A percentile compares a stretch with the other conserved stretches of the same genome.
Evolutionary conservation across 2,329 filamentous ascomycete genomes (phyloP).

Genomic region (Aspergillus sp.): DNA sequence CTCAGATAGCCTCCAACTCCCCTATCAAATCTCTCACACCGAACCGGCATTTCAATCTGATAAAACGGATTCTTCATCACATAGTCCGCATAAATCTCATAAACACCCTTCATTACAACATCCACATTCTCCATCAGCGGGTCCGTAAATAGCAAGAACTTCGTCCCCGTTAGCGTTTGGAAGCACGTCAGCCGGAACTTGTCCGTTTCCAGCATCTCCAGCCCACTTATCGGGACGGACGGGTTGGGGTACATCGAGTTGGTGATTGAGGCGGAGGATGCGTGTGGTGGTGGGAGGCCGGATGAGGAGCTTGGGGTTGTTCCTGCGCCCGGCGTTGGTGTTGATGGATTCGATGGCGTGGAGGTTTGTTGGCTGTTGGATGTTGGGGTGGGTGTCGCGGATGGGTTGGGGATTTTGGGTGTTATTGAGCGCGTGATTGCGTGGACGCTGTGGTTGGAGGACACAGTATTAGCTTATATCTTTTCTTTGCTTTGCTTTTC

Average conservation of each 20-base stretch:
- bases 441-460: conserved; percentile 52
- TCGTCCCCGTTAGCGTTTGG: conserved; percentile 88
- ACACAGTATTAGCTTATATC: not conserved
- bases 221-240: conserved; percentile 55
- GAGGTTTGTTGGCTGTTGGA: not conserved
- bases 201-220: conserved; percentile 90
- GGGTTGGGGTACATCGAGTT: conserved; percentile 32
- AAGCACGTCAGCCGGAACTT: conserved; percentile 97
- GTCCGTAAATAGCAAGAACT: conserved; percentile 95
- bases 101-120: conserved; percentile 76
- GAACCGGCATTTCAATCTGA: conserved; percentile 93
- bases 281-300: conserved; percentile 20
- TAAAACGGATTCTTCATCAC: conserved; percentile 99
- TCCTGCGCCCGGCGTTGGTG: not conserved
- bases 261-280: conserved; percentile 20
- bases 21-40: conserved; percentile 93
- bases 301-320: not conserved
- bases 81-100: conserved; percentile 93
- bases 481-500: not conserved
- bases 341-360: not conserved
- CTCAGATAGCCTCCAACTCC: conserved; percentile 79
- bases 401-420: conserved; percentile 37
- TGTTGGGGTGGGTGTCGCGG: conserved; percentile 10
- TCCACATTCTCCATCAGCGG: conserved; percentile 82
- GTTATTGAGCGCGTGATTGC: conserved; percentile 61